A percentile compares a stretch with the other conserved stretches of the same genome.
phyloP scores from a whole-genome alignment of 805 yeast species.

The Saccharomycopsis javanensis region DNA sequence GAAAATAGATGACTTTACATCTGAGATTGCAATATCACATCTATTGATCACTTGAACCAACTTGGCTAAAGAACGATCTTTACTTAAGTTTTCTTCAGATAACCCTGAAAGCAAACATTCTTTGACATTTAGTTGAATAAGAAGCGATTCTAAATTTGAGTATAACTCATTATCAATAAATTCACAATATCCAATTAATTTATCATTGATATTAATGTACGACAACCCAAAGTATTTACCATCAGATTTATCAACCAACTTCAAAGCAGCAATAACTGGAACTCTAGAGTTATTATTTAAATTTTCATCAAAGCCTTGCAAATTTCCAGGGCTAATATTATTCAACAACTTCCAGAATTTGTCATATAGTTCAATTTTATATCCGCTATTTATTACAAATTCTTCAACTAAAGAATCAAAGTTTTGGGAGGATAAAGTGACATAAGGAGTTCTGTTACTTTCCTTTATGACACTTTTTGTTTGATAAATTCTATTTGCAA shows the following conservation, averaged over 20 bases:
- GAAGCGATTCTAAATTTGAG: conserved; percentile 74
- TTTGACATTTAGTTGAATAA: conserved; percentile 83
- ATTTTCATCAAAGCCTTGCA: conserved; percentile 63
- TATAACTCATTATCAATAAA: conserved; percentile 81
- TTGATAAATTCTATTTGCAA: conserved; percentile 77
- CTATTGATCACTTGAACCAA: conserved; percentile 64
- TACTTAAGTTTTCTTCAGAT: conserved; percentile 28
- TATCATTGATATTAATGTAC: conserved; percentile 63
- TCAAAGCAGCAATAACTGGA: conserved; percentile 26
- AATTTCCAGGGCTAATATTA: conserved; percentile 84
- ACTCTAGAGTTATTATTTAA: conserved; percentile 5
- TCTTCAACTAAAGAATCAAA: conserved; percentile 53
- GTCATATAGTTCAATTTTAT: conserved; percentile 73
- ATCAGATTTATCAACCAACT: conserved; percentile 29
- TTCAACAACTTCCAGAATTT: conserved; percentile 48
- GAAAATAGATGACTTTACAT: conserved; percentile 48
- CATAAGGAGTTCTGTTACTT: conserved; percentile 44
- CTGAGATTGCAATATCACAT: conserved; percentile 65
- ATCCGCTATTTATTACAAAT: conserved; percentile 60
- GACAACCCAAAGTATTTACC: conserved; percentile 62
- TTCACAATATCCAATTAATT: conserved; percentile 62
- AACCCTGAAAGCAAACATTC: conserved; percentile 60
- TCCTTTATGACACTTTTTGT: conserved; percentile 74
- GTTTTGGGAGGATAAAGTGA: conserved; percentile 71
- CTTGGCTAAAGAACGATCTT: conserved; percentile 52